phyloP scores from a whole-genome alignment of 129 eudicot species.

The Ambrosia artemisiifolia region DNA sequence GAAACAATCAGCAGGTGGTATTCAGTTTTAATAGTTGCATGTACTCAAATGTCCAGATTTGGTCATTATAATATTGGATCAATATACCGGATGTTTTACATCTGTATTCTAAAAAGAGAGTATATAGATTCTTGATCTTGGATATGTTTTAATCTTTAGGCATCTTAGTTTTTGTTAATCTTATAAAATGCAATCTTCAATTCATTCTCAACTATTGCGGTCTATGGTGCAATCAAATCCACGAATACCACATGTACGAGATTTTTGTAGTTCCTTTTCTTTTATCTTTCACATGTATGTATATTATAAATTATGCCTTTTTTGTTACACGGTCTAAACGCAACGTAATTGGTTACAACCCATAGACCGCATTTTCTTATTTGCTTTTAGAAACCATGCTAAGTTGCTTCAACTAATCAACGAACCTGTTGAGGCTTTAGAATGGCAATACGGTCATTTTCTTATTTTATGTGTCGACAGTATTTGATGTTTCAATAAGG shows the following conservation, averaged over 20 bases:
- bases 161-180: not conserved
- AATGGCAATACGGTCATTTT: slow-evolving; percentile 43
- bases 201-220: slow-evolving; percentile 90
- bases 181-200: not conserved
- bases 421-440: slow-evolving; percentile 91
- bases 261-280: no score
- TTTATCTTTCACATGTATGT: not conserved
- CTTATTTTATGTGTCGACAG: not conserved
- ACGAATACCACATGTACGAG: slow-evolving; percentile 76
- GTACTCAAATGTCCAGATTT: not conserved
- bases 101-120: not conserved
- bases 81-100: not conserved
- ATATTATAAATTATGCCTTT: not conserved
- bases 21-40: slow-evolving; percentile 7
- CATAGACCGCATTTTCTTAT: no score
- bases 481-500: no score
- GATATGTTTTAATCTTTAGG: not conserved
- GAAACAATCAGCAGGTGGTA: slow-evolving; percentile 85
- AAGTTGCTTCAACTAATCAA: slow-evolving; percentile 91
- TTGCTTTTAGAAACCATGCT: slow-evolving; percentile 73
- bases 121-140: not conserved
- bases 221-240: slow-evolving; percentile 93
- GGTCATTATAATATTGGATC: not conserved
- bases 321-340: slow-evolving; percentile 15
- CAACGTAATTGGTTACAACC: slow-evolving; percentile 48